Conservation (phyloP, 2,329 filamentous ascomycete genomes). For the Aspergillus sp. region DNA sequence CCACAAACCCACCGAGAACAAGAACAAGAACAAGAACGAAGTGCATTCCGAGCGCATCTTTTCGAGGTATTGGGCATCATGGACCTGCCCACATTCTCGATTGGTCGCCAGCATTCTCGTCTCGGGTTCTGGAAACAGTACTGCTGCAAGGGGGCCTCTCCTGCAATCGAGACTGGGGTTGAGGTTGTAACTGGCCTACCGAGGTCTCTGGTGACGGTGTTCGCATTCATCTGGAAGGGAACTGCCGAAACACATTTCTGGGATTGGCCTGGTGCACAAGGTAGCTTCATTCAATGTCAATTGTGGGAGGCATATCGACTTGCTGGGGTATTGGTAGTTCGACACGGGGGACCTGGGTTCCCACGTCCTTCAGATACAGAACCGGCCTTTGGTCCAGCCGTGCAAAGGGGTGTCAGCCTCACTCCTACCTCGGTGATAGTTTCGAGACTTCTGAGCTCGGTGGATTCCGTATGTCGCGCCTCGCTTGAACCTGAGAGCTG, state of each 20-base stretch:
- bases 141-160: conserved; percentile 14
- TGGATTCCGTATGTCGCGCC: conserved; percentile 27
- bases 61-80: conserved; percentile 35
- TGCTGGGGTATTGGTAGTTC: conserved; percentile 26
- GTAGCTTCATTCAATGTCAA: conserved; percentile 28
- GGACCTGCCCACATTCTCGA: conserved; percentile 27
- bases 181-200: conserved; percentile 32
- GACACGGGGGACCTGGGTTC: conserved; percentile 11
- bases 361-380: neutral
- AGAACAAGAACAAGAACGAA: neutral
- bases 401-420: conserved; percentile 1
- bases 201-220: conserved; percentile 27
- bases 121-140: conserved; percentile 31
- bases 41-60: conserved; percentile 24
- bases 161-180: conserved; percentile 20
- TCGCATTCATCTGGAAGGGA: conserved; percentile 24
- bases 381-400: neutral
- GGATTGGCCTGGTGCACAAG: conserved; percentile 28
- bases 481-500: conserved; percentile 15
- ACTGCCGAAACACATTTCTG: conserved; percentile 29
- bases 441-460: conserved; percentile 23
- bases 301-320: conserved; percentile 32
- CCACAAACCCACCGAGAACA: no score
- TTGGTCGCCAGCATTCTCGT: conserved; percentile 25
- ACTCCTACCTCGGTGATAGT: conserved; percentile 20